A percentile compares a stretch with the other conserved stretches of the same genome.
Evolutionary conservation across 1,284 basidiomycete genomes (phyloP).

Genomic region (Amylostereum areolatum): DNA sequence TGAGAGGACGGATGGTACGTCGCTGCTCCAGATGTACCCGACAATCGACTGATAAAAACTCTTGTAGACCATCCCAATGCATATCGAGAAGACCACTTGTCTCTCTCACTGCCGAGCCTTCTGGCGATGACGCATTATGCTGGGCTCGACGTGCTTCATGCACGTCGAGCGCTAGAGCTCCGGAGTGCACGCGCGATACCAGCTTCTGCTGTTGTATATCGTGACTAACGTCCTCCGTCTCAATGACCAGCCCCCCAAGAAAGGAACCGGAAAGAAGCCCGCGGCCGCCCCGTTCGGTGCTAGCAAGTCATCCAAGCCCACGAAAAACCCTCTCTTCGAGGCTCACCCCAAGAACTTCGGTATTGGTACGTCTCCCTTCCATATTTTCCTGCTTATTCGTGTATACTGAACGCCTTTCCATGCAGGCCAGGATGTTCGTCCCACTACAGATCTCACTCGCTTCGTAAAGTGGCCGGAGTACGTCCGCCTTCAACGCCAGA

Average conservation of each 20-base stretch:
- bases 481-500: constrained; percentile 96
- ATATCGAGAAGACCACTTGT: constrained; percentile 17
- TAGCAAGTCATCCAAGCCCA: constrained; percentile 68
- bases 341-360: constrained; percentile 88
- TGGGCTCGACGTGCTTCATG: constrained; percentile 31
- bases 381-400: not conserved
- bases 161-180: constrained; percentile 60
- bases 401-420: not conserved
- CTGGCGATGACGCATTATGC: constrained; percentile 30
- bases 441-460: constrained; percentile 87
- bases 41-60: constrained; percentile 7
- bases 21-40: constrained; percentile 29
- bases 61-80: constrained; percentile 15
- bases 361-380: constrained; percentile 63
- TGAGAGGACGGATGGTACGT: constrained; percentile 52
- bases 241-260: constrained; percentile 86
- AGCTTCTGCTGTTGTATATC: constrained; percentile 30
- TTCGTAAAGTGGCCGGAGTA: constrained; percentile 99
- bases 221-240: constrained; percentile 63
- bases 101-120: constrained; percentile 22
- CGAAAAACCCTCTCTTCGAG: constrained; percentile 98
- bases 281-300: constrained; percentile 72
- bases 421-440: constrained; percentile 91
- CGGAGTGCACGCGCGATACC: constrained; percentile 42
- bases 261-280: constrained; percentile 71